phyloP scores from a whole-genome alignment of 306 rosid genomes.

The Dryas drummondii region DNA sequence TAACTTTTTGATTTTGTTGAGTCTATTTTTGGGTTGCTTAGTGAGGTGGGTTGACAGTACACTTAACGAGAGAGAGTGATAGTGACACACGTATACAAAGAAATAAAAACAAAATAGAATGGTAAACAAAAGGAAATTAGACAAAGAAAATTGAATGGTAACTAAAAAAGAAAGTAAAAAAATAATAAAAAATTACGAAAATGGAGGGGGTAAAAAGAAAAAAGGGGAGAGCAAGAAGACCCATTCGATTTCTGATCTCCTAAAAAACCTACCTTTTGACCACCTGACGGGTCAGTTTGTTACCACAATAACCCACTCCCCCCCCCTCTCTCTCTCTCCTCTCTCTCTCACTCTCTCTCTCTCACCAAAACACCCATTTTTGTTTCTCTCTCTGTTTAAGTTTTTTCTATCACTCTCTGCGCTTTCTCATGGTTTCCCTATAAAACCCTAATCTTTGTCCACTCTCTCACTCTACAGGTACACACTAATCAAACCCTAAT shows the following conservation, averaged over 20 bases:
- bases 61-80: no score
- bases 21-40: not conserved
- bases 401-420: constrained; percentile 9
- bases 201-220: not conserved
- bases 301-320: constrained; percentile 26
- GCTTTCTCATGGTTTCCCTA: constrained; percentile 34
- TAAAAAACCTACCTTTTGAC: constrained; percentile 68
- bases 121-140: no score
- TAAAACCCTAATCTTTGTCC: constrained; percentile 62
- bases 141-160: not conserved
- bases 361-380: constrained; percentile 21
- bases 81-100: no score
- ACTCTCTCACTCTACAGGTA: constrained; percentile 52
- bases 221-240: constrained; percentile 11
- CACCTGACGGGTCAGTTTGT: constrained; percentile 48
- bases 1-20: not conserved
- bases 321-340: not conserved
- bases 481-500: constrained; percentile 13
- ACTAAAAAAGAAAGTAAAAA: not conserved
- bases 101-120: not conserved
- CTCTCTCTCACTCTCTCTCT: constrained; percentile 12
- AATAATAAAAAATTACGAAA: not conserved
- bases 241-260: constrained; percentile 59
- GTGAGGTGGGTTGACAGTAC: not conserved
- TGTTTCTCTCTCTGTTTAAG: not conserved